These are phyloP conservation scores for Exophiala sp. DNA, from an alignment of 2,329 filamentous ascomycete species.

Conservation along the genomic window DNA sequence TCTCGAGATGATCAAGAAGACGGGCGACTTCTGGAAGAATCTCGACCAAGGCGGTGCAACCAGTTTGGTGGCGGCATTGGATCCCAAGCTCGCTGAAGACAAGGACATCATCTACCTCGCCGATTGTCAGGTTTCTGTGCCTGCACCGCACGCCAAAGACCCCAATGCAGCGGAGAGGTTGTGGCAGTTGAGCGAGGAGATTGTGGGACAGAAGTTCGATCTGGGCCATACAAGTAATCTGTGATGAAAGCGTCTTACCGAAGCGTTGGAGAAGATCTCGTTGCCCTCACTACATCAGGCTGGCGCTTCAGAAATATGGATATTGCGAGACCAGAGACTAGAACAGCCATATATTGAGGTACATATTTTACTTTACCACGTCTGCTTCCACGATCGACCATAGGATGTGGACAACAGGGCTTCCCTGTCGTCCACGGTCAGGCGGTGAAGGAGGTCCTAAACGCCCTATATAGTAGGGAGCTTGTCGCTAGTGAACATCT, in stretches of 20 bases:
- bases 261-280: no score
- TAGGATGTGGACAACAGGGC: no score
- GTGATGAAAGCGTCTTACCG: not conserved
- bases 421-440: no score
- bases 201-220: conserved; percentile 37
- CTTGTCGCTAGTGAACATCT: no score
- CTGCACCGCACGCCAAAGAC: conserved; percentile 30
- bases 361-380: no score
- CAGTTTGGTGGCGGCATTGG: conserved; percentile 44
- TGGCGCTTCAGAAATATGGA: no score
- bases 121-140: conserved; percentile 35
- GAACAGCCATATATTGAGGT: no score
- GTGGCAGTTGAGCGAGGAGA: conserved; percentile 22
- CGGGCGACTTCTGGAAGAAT: conserved; percentile 26
- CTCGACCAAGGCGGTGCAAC: conserved; percentile 33
- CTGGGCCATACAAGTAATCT: not conserved
- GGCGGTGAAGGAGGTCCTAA: no score
- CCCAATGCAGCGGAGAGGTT: conserved; percentile 19
- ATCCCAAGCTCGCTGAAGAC: conserved; percentile 35
- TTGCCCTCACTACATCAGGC: no score
- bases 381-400: no score
- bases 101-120: conserved; percentile 32
- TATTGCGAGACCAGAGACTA: no score
- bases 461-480: no score
- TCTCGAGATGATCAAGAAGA: conserved; percentile 27